Evolutionary conservation across 2,329 filamentous ascomycete genomes (phyloP), one percentile per base, ranked within the genome.

Genomic region (Coleophoma eucalyptorum): DNA sequence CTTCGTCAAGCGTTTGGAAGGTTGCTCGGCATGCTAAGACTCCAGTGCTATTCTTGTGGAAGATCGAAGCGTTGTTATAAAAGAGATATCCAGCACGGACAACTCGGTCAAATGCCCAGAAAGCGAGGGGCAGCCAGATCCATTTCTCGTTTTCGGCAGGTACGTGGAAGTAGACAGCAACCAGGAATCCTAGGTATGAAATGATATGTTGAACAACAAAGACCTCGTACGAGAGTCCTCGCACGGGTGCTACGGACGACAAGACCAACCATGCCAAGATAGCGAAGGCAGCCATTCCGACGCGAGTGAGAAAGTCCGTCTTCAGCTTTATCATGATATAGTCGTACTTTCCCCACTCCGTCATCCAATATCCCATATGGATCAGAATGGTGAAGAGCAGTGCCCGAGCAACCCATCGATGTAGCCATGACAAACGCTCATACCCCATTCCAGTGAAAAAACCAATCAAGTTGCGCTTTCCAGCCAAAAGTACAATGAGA

Each of bases 371-470:
- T 3, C 71, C 69, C 70, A 79, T 72, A 55, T 82, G 79, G 16
- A 81, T 72, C 8, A 77, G 75, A 2, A 73, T 71, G 0, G 75
- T 78, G 38, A 81, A 61, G 63, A 78, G 77, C 38, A 81, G 64
- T 1, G 69, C 73, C 8, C 79, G 67, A 3, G 77, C 68, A 2
- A 71, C 67, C 77, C 78, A 87, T 54, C 84, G 77, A 65, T 87
- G 84, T 37, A 87, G 67, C 41, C 86, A 83, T 55, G 85, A 87
- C 42, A 87, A 67, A 46, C 83, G 73, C 62, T 88, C 84, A 56
- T 86, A 83, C 6, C 83, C 80, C 48, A 87, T 79, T 1, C 84
- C 84, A 10, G 83, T 87, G 48, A 87, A 63, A 56, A 84, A 67
- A 2, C 79, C 79, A 48, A 88, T 79, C 43, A 86, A 66, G 58